Evolutionary conservation across 2,329 filamentous ascomycete genomes (phyloP).

Genomic region (Lasiodiplodia gonubiensis): DNA sequence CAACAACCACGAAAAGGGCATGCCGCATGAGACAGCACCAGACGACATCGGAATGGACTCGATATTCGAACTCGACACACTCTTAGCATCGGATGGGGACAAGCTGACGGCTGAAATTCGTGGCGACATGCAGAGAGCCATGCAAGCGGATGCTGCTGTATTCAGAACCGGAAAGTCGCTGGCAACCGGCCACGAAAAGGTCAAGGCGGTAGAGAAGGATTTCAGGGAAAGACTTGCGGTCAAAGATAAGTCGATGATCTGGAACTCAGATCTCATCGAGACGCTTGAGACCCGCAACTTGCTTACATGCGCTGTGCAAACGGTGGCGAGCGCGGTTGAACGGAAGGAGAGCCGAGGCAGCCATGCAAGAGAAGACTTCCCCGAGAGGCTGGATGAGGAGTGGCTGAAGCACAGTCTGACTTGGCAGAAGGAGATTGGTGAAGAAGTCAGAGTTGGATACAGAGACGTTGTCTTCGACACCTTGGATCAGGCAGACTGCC

Average conservation of each 20-base stretch:
- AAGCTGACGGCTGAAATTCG: conserved; percentile 47
- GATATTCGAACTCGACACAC: conserved; percentile 43
- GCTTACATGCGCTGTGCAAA: conserved; percentile 55
- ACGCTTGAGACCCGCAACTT: conserved; percentile 56
- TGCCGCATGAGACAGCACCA: conserved; percentile 43
- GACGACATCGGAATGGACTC: conserved; percentile 44
- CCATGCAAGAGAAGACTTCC: conserved; percentile 56
- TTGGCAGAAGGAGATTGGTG: conserved; percentile 50
- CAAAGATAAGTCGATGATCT: conserved; percentile 54
- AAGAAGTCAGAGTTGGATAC: conserved; percentile 50
- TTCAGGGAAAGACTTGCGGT: conserved; percentile 47
- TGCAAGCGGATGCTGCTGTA: conserved; percentile 55
- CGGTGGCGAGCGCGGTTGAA: conserved; percentile 51
- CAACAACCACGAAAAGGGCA: conserved; percentile 46
- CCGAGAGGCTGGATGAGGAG: conserved; percentile 48
- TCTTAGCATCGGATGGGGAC: conserved; percentile 47
- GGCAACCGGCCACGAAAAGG: conserved; percentile 39
- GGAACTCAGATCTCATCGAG: conserved; percentile 57
- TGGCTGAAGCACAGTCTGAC: conserved; percentile 57
- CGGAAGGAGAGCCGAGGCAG: conserved; percentile 54
- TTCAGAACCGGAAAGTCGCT: conserved; percentile 52
- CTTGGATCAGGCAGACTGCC: conserved; percentile 53
- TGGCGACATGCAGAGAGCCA: conserved; percentile 52
- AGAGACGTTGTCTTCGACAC: conserved; percentile 51
- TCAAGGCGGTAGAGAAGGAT: conserved; percentile 44